Evolutionary conservation across 495 filamentous ascomycete species (phyloP).

Genomic region (Neurospora tetrasperma): DNA sequence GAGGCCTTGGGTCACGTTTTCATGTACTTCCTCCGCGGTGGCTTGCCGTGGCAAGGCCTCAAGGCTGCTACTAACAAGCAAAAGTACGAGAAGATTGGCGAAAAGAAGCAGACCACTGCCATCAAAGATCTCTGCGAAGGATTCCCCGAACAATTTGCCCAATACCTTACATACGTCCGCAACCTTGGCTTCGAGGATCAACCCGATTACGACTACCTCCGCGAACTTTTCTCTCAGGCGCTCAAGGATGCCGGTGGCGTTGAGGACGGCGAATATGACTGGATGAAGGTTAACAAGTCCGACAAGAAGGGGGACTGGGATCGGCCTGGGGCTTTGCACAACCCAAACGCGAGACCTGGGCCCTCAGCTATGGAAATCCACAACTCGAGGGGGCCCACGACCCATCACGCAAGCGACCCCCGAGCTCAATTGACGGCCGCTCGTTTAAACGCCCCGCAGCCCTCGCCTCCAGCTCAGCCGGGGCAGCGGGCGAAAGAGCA

Average conservation of each 20-base stretch:
- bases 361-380: conserved; percentile 71
- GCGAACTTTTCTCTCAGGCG: conserved; percentile 94
- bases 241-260: conserved; percentile 89
- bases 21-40: conserved; percentile 97
- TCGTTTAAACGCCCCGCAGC: conserved; percentile 96
- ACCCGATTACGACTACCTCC: conserved; percentile 95
- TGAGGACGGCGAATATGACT: conserved; percentile 98
- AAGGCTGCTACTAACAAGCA: conserved; percentile 99
- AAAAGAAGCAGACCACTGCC: conserved; percentile 97
- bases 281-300: conserved; percentile 98
- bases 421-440: conserved; percentile 60
- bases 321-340: conserved; percentile 49
- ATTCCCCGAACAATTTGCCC: conserved; percentile 95
- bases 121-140: conserved; percentile 97
- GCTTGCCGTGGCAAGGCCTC: conserved; percentile 94
- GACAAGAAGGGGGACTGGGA: conserved; percentile 85
- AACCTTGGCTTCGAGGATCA: conserved; percentile 98
- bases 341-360: conserved; percentile 60
- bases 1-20: conserved; percentile 97
- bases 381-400: conserved; percentile 46
- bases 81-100: conserved; percentile 99
- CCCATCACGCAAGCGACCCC: conserved; percentile 44
- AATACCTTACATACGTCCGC: conserved; percentile 93
- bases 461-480: conserved; percentile 63
- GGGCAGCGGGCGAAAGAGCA: conserved; percentile 76